Evolutionary conservation across 805 yeast genomes (phyloP), one percentile per base, ranked within the genome.

Genomic region (Lipomyces orientalis): DNA sequence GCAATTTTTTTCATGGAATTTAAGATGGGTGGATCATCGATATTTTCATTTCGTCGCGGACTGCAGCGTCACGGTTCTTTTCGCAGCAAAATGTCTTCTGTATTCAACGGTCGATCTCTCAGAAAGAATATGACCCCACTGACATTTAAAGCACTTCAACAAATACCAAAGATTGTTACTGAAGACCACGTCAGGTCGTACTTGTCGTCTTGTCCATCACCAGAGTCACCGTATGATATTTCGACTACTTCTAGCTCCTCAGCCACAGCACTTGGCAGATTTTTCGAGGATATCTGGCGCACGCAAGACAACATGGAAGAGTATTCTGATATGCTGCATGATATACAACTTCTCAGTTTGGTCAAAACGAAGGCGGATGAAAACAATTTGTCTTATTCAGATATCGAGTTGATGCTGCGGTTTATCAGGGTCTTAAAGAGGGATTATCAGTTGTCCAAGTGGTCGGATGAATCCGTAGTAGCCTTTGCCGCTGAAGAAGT

Each of bases 381-480:
- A 14, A n/a, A 22, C 39, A 19, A 19, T 16, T 34, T 59, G n/a
- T n/a, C 31, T n/a, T 25, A 19, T 37, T 19, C 33, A 9, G 58
- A 35, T n/a, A 59, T 59, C 54, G 62, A 59, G 39, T 37, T 59
- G 35, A 49, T 59, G 54, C 62, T 59, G 29, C 37, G 39, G 22
- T 22, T 59, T 22, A 35, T 59, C 10, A 33, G 62, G n/a, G 25
- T 59, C 2, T 37, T 59, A 10, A 59, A 31, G 43, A 55, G 22
- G 43, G 62, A 59, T 37, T 16, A n/a, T n/a, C 43, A 59, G 35
- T 22, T 34, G 35, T 59, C 62, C 14, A 39, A 5, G 9, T 59
- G 62, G 62, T 35, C 62, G n/a, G 62, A 59, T 4, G 43, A 34
- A 8, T 43, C 22, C 8, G 12, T 43, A 10, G 35, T 59, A 1